Evolutionary conservation across 2,329 filamentous ascomycete species (phyloP), one percentile per base, ranked within the genome.

Genomic region (Chalaropsis ovoidea): DNA sequence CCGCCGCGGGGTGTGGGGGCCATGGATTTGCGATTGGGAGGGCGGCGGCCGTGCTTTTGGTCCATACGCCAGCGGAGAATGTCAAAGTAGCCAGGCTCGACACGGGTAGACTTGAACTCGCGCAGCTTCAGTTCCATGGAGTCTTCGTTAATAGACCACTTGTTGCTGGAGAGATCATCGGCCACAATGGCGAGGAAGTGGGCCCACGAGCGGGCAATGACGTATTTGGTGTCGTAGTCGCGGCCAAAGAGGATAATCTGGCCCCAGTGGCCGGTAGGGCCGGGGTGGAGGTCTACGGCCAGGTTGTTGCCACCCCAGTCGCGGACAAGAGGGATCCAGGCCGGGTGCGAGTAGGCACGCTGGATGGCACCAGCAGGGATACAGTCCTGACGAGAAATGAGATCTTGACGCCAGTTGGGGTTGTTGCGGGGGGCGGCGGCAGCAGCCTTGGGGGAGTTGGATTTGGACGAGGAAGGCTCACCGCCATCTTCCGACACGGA

Each of bases 261-360:
- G 64, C 94, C 94, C 93, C 94, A 99, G 74, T 86, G 88, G 47
- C 94, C 94, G 60, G 84, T 83, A 10, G 93, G 90, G 1, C 94
- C 94, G 24, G 94, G 94, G 6, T 92, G 90, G 67, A 99, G 80
- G 75, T 99, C 94, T 60, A 96, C 84, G 19, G 92, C 93, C 72
- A 99, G 81, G 78, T 96, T 95, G 82, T 99, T 99, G 76, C 94
- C 94, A 74, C 94, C 94, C 94, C 94, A 99, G 75, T 99, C 94
- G 70, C 94, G 89, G 67, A 92, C 93, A 42, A 99, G 80, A 64
- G 94, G 93, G 70, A 99, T 96, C 94, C 94, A 99, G 63, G 86
- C 88, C 1, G 91, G 87, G 75, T 99, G 93, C 1, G 91, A 88
- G 73, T 99, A 99, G 0, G 89, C 89, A 74, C 92, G 95, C 74